Conservation (phyloP, 176 grass and related monocot genomes). For the Zea mays region Zm-B73-REFERENCE-NAM-5.0 NC_050104.1:150673001-150673500, state of each 20-base stretch:
- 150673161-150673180: conserved; percentile 37
- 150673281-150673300: conserved; percentile 28
- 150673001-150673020: conserved; percentile 39
- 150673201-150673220: conserved; percentile 79
- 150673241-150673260: conserved; percentile 42
- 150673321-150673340: conserved; percentile 66
- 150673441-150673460: not conserved
- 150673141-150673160: conserved; percentile 17
- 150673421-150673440: not conserved
- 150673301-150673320: conserved; percentile 42
- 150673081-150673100: conserved; percentile 38
- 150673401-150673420: conserved; percentile 21
- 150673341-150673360: conserved; percentile 49
- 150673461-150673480: conserved; percentile 14
- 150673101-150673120: conserved; percentile 19
- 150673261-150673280: conserved; percentile 53
- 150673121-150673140: conserved; percentile 28
- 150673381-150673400: conserved; percentile 35
- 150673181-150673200: conserved; percentile 28
- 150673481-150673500: conserved; percentile 16
- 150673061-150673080: conserved; percentile 35
- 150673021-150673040: conserved; percentile 13
- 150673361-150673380: conserved; percentile 19
- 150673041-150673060: conserved; percentile 30
- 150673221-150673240: conserved; percentile 79